Percentiles rank a stretch among this genome's conserved stretches.
phyloP scores from a whole-genome alignment of 441 rosid genomes.

The Gossypium schwendimanii region DNA sequence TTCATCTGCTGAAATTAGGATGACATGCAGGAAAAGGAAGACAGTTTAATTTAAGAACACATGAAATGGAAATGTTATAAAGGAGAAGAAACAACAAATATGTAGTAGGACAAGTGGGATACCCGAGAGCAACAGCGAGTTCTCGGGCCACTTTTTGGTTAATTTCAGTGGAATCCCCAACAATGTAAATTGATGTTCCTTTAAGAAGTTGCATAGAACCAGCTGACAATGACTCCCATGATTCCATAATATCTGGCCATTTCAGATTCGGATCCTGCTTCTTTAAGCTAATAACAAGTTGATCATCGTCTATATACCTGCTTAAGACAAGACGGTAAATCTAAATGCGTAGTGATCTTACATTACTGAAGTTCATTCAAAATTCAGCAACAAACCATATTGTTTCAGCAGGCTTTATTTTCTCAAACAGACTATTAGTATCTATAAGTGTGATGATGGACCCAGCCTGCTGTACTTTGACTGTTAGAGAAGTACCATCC shows the following conservation, averaged over 20 bases:
- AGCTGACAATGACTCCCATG: constrained; percentile 81
- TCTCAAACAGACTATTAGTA: constrained; percentile 58
- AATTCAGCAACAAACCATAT: constrained; percentile 46
- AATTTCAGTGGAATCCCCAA: constrained; percentile 69
- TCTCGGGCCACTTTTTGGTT: constrained; percentile 69
- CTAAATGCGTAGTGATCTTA: neutral
- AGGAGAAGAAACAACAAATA: neutral
- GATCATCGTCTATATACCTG: constrained; percentile 80
- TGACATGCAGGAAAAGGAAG: neutral
- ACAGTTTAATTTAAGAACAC: neutral
- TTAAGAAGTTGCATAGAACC: constrained; percentile 71
- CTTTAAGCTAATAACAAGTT: constrained; percentile 76
- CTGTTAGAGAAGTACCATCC: constrained; percentile 52
- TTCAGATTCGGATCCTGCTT: constrained; percentile 75
- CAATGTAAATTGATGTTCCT: constrained; percentile 79
- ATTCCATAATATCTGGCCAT: constrained; percentile 89
- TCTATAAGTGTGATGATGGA: constrained; percentile 50
- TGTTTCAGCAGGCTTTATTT: constrained; percentile 70
- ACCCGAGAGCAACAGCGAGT: constrained; percentile 84
- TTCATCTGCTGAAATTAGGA: neutral
- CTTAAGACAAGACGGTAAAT: constrained; percentile 12
- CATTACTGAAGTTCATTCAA: neutral
- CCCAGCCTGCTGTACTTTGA: constrained; percentile 46
- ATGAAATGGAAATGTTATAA: neutral
- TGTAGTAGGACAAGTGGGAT: neutral